phyloP scores from a whole-genome alignment of 768 basidiomycete species.

The Leccinum disarticulatum region DNA sequence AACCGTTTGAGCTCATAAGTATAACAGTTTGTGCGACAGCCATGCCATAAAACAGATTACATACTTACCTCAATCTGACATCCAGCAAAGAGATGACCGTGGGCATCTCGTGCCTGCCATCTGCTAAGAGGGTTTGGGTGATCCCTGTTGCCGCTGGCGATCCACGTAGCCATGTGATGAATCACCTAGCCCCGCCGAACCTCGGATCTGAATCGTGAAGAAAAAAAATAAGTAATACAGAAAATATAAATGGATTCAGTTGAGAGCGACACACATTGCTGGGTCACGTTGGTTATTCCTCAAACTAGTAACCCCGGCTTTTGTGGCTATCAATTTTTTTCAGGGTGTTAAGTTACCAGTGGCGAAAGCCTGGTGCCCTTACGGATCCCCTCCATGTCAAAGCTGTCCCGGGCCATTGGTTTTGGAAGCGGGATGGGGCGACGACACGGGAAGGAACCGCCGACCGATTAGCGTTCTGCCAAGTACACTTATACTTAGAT shows the following conservation, averaged over 20 bases:
- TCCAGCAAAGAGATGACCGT: constrained; percentile 8
- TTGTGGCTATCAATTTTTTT: neutral
- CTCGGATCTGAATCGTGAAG: neutral
- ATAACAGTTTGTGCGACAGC: constrained; percentile 13
- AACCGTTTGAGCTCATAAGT: constrained; percentile 15
- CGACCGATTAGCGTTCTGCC: neutral
- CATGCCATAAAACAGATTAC: constrained; percentile 23
- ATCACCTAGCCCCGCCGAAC: neutral
- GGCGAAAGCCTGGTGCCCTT: neutral
- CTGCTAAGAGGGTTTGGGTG: constrained; percentile 1
- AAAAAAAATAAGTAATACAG: neutral
- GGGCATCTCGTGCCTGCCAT: constrained; percentile 4
- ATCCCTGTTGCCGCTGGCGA: neutral
- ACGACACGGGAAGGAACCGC: neutral
- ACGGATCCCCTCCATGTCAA: neutral
- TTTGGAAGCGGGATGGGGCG: neutral
- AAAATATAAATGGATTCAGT: neutral
- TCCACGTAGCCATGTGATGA: constrained; percentile 18
- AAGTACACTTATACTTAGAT: neutral
- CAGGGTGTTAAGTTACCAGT: neutral
- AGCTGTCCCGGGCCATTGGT: neutral
- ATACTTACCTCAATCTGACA: constrained; percentile 19
- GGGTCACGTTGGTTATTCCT: neutral
- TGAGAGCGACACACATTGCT: neutral
- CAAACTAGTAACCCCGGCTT: neutral